These are phyloP conservation scores for Myriosclerotinia duriaeana DNA, from an alignment of 2,329 filamentous ascomycete genomes.

Conservation along the genomic window DNA sequence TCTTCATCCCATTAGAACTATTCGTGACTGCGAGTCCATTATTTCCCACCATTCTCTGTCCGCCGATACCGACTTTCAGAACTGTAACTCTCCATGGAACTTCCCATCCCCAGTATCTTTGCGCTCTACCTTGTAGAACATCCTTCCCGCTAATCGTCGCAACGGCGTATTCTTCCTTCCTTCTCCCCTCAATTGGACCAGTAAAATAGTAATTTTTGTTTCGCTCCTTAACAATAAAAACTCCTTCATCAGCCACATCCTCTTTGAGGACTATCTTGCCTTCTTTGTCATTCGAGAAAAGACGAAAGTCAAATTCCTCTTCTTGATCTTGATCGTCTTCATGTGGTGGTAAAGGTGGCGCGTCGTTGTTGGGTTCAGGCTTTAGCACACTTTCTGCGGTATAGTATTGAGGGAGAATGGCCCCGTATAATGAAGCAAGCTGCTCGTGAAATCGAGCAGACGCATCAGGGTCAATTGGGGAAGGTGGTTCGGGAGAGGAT, in stretches of 20 bases:
- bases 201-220: slow-evolving; percentile 53
- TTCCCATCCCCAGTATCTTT: slow-evolving; percentile 57
- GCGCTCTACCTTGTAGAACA: slow-evolving; percentile 47
- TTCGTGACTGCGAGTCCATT: slow-evolving; percentile 22
- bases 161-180: slow-evolving; percentile 45
- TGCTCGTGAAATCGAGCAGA: slow-evolving; percentile 28
- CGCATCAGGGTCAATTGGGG: slow-evolving; percentile 34
- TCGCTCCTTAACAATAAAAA: slow-evolving; percentile 45
- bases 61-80: slow-evolving; percentile 40
- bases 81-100: slow-evolving; percentile 58
- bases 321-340: slow-evolving; percentile 31
- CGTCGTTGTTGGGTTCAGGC: slow-evolving; percentile 35
- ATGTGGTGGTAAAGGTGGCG: slow-evolving; percentile 4
- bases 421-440: slow-evolving; percentile 35
- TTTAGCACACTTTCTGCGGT: background rate
- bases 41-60: slow-evolving; percentile 35
- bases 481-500: slow-evolving; percentile 27
- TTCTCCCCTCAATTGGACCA: slow-evolving; percentile 42
- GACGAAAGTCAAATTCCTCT: slow-evolving; percentile 55
- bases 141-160: slow-evolving; percentile 55
- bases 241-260: slow-evolving; percentile 44
- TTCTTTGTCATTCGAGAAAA: slow-evolving; percentile 47
- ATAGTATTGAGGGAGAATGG: slow-evolving; percentile 16
- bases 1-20: slow-evolving; percentile 34
- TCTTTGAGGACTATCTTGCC: slow-evolving; percentile 52